Percentiles rank a stretch among this genome's conserved stretches.
phyloP scores from a whole-genome alignment of 805 yeast genomes.

The Candida golubevii region DNA sequence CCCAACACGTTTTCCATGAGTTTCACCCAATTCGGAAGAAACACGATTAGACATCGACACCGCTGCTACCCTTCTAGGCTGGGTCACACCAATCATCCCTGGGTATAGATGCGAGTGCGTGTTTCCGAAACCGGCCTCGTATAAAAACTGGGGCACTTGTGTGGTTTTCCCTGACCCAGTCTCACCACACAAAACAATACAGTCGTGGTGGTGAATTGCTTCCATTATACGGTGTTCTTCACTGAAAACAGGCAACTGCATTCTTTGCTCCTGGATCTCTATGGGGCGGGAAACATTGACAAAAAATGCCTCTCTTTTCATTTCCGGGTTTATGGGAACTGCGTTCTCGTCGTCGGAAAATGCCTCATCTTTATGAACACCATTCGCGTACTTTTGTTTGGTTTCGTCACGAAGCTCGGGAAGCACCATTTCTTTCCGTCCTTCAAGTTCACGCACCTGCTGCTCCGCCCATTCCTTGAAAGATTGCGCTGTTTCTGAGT shows the following conservation, averaged over 20 bases:
- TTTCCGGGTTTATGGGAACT: constrained; percentile 52
- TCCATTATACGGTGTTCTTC: constrained; percentile 96
- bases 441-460: constrained; percentile 62
- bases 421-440: constrained; percentile 41
- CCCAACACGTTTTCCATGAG: constrained; percentile 62
- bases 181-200: constrained; percentile 91
- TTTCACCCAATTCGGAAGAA: constrained; percentile 64
- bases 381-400: constrained; percentile 52
- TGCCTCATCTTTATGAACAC: constrained; percentile 52
- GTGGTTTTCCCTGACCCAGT: constrained; percentile 99
- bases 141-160: constrained; percentile 93
- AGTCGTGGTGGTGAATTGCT: constrained; percentile 87
- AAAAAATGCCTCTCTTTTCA: constrained; percentile 57
- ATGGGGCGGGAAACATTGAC: constrained; percentile 65
- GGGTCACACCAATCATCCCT: constrained; percentile 95
- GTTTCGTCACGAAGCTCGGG: constrained; percentile 46
- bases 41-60: constrained; percentile 88
- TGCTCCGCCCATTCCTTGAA: constrained; percentile 89
- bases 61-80: constrained; percentile 92
- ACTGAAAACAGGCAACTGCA: constrained; percentile 78
- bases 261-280: constrained; percentile 62
- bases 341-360: constrained; percentile 53
- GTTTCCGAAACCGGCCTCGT: constrained; percentile 87
- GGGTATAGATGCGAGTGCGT: constrained; percentile 52
- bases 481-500: constrained; percentile 42